A percentile compares a stretch with the other conserved stretches of the same genome.
phyloP scores from a whole-genome alignment of 345 rosid species.

The Populus nigra region DNA sequence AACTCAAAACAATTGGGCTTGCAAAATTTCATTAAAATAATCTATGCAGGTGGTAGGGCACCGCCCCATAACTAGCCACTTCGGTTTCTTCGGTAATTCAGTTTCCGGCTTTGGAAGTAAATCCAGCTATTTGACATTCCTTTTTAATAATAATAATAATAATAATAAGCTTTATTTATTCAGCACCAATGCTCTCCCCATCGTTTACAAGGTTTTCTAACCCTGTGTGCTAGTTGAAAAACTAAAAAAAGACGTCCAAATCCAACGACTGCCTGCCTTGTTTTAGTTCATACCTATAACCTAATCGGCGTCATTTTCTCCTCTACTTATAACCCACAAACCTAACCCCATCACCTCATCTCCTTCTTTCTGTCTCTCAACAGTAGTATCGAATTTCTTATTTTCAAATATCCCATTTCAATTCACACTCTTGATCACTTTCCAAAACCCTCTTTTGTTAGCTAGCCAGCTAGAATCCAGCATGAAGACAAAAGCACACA shows the following conservation, averaged over 20 bases:
- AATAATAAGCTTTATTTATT: neutral
- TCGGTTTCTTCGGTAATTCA: neutral
- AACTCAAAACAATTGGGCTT: neutral
- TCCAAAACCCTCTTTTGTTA: neutral
- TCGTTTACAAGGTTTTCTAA: neutral
- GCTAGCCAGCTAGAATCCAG: neutral
- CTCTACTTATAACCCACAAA: neutral
- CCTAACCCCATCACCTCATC: neutral
- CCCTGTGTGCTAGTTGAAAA: neutral
- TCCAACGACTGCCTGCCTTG: neutral
- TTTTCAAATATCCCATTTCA: neutral
- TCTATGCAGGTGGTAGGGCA: neutral
- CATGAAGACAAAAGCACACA: slow-evolving; percentile 37
- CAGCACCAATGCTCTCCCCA: neutral
- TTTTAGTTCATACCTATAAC: neutral
- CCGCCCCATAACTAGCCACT: neutral
- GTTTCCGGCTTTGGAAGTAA: neutral
- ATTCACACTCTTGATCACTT: neutral
- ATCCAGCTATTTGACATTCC: neutral
- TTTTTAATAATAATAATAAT: too few species aligned
- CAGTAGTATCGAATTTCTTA: neutral
- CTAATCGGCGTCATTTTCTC: neutral
- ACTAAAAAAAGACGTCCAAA: too few species aligned
- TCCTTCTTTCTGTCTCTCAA: neutral
- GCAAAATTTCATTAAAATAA: neutral